Conservation (phyloP, 805 yeast genomes). For the Metschnikowia gelsemii region DNA sequence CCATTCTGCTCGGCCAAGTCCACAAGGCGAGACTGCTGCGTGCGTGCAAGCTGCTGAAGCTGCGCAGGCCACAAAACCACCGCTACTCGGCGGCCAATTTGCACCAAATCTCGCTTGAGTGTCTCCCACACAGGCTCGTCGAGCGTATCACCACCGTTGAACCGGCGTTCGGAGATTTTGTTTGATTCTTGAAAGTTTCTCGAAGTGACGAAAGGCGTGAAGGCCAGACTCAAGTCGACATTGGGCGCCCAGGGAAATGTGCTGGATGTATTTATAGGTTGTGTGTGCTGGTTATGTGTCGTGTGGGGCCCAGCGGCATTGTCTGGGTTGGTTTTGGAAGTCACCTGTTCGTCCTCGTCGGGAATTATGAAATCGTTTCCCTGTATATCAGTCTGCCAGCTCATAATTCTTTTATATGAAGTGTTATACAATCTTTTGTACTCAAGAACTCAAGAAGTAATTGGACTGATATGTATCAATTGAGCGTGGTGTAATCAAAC, state of each 20-base stretch:
- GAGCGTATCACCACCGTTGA: conserved; percentile 66
- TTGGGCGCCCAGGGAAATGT: conserved; percentile 19
- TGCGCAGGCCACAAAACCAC: conserved; percentile 48
- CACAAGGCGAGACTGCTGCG: conserved; percentile 35
- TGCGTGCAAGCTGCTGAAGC: conserved; percentile 34
- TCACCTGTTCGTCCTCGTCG: conserved; percentile 33
- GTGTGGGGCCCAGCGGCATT: no score
- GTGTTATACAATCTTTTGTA: not conserved
- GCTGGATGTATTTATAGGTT: not conserved
- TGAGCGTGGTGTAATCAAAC: no score
- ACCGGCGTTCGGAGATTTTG: conserved; percentile 47
- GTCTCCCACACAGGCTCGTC: conserved; percentile 69
- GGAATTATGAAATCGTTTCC: conserved; percentile 32
- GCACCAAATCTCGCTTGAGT: conserved; percentile 39
- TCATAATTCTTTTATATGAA: conserved; percentile 1
- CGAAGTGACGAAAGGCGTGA: conserved; percentile 19
- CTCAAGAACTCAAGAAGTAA: no score
- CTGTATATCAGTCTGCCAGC: conserved; percentile 2
- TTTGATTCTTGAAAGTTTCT: conserved; percentile 13
- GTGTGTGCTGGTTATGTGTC: not conserved
- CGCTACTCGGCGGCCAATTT: conserved; percentile 36
- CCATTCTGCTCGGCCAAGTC: conserved; percentile 39
- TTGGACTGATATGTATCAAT: no score
- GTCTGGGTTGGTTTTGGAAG: no score
- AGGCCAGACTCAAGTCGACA: conserved; percentile 20